Base-by-base conservation (phyloP, 208 protist genomes). In the Leishmania aethiopica region DNA sequence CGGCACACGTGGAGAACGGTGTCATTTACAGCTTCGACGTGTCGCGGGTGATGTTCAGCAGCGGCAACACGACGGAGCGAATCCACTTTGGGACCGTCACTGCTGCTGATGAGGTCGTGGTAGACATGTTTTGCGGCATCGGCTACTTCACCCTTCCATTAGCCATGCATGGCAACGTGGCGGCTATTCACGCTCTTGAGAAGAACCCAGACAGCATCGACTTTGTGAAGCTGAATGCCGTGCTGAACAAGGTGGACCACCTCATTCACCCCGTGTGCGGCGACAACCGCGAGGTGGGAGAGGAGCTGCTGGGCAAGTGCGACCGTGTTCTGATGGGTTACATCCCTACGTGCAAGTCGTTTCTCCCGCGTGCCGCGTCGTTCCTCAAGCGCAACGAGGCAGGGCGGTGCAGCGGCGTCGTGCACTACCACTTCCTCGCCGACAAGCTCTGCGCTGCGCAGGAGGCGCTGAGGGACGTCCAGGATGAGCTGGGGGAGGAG, bases 61-160 rank as follows among this genome's bases (percentile, higher is more conserved):
- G 95, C 83, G 96, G 96, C 51, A 98, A 98, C 88, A 97, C 93
- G 17, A 98, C 92, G 32, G 95, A 98, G 86, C 89, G 96, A 19
- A 97, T 98, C 89, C 93, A 97, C 85, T 97, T 98, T 83, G 86
- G 85, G 57, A 78, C 75, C 4, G 75, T 97, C 32, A 42, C 83
- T 28, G 95, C 92, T 3, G 69, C 72, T n/a, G 90, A 86, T 60
- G 94, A 98, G 70, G 87, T 93, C 7, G 93, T 98, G 55, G 94
- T 98, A 6, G 96, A 98, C 77, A 98, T 98, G 96, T 98, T 98
- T 83, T 87, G 90, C 22, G 96, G 96, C 11, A 98, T 98, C 62
- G 96, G 96, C 17, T 98, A 98, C 80, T 98, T 98, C 73, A 91
- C 96, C 25, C 67, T 98, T 28, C 96, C 96, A 0, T 79, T 98